Percentiles rank a stretch among this genome's conserved stretches.
These are phyloP conservation scores for Carex sylvatica DNA, from an alignment of 202 grass and related monocot species.

Conservation along the genomic window DNA sequence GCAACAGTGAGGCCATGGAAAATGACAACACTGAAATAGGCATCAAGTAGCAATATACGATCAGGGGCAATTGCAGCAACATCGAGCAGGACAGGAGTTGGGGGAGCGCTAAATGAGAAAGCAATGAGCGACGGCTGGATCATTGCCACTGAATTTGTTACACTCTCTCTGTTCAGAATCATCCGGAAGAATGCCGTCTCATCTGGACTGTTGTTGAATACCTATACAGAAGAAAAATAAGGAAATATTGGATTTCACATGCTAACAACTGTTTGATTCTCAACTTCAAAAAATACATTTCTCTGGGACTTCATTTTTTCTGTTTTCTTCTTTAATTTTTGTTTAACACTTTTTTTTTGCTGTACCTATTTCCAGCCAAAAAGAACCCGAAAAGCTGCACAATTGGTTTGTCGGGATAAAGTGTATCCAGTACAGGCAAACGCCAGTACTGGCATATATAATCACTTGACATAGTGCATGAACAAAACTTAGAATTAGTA, in stretches of 20 bases:
- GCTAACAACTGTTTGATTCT: not conserved
- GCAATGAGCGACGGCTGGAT: slow-evolving; percentile 94
- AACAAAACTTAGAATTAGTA: slow-evolving; percentile 14
- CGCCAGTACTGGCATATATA: not conserved
- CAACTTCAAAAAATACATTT: not conserved
- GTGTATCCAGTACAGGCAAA: not conserved
- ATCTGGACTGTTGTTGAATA: slow-evolving; percentile 98
- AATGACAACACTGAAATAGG: slow-evolving; percentile 97
- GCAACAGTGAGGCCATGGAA: slow-evolving; percentile 97
- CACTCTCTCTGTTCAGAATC: slow-evolving; percentile 87
- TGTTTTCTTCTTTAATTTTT: not conserved
- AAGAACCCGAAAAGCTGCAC: not conserved
- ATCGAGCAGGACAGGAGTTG: slow-evolving; percentile 84
- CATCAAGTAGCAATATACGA: slow-evolving; percentile 87
- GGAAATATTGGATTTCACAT: slow-evolving; percentile 16
- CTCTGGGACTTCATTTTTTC: not conserved
- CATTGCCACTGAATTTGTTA: slow-evolving; percentile 94
- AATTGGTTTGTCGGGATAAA: not conserved
- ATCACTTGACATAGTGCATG: not conserved
- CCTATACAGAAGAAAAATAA: slow-evolving; percentile 43
- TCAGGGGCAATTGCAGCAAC: slow-evolving; percentile 90
- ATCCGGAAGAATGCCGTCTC: slow-evolving; percentile 98
- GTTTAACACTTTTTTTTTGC: not conserved
- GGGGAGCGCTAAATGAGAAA: slow-evolving; percentile 85
- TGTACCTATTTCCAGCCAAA: not conserved